Base-by-base conservation (phyloP, 805 yeast genomes). In the Priceomyces carsonii region DNA sequence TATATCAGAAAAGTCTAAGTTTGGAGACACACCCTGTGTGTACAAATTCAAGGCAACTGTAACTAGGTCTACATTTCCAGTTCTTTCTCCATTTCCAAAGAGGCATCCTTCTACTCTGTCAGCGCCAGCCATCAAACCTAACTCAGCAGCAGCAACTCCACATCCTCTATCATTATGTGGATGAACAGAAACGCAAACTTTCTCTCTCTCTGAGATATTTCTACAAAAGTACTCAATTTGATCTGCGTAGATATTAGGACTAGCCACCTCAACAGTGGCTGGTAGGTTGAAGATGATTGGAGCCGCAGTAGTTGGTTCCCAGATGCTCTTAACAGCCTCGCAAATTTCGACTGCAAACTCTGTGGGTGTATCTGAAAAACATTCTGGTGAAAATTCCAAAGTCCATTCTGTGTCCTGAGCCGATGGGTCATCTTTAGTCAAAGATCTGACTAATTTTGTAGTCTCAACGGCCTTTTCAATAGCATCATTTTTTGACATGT, bases 81-180 rank as follows among this genome's bases (percentile, higher is more conserved):
- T 83, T 66, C 91, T 73, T 71, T 83, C 91, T 64, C 91, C 91
- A 59, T 82, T 83, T 53, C 90, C 90, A 45, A 83, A 83, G 26
- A 83, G 68, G 69, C 90, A 83, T 38, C 91, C 91, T 63, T 83
- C 91, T 33, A 83, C 85, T 68, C 91, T 75, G 62, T 83, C 90
- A 41, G 85, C 91, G 53, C 91, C 91, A n/a, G 89, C 91, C 51
- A 83, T 63, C 20, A 80, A 49, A 50, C 88, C 90, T 42, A 83
- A 67, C 59, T 83, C 91, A 29, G 87, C 71, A 17, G 91, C 91
- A 29, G 91, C 91, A 36, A 83, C 89, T 54, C 87, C 89, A 57
- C 87, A 82, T 14, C 91, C 91, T 61, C 91, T 74, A 57, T 83
- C 91, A 51, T 83, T 83, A 61, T 83, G 91, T 43, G 85, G 76